phyloP scores from a whole-genome alignment of 352 stramenopile genomes.

The Phytophthora sp. region DNA sequence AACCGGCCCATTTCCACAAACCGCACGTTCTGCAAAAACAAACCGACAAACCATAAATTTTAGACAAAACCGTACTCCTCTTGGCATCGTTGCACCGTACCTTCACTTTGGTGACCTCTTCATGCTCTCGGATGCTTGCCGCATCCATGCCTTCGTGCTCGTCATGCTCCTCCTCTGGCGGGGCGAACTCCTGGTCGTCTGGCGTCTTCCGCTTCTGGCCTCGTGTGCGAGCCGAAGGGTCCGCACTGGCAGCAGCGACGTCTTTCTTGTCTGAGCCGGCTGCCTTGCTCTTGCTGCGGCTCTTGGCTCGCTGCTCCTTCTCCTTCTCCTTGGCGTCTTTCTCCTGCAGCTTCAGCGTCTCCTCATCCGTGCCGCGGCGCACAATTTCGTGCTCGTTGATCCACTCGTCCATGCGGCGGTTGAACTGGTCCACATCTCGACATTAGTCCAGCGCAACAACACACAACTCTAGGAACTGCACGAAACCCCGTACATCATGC shows the following conservation, averaged over 20 bases:
- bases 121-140: constrained; percentile 96
- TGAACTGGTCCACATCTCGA: constrained; percentile 53
- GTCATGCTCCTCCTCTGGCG: constrained; percentile 92
- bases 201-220: constrained; percentile 81
- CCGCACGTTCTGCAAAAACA: constrained; percentile 91
- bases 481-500: constrained; percentile 75
- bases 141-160: constrained; percentile 99
- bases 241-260: constrained; percentile 5
- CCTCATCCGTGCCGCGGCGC: constrained; percentile 73
- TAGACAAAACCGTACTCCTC: constrained; percentile 19
- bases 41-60: neutral
- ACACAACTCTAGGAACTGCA: too few relatives aligned
- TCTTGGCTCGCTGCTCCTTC: constrained; percentile 63
- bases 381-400: constrained; percentile 87
- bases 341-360: constrained; percentile 73
- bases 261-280: constrained; percentile 19
- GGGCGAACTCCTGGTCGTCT: constrained; percentile 77
- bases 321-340: constrained; percentile 82
- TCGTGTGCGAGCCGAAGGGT: constrained; percentile 53
- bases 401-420: constrained; percentile 90
- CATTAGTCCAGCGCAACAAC: too few relatives aligned
- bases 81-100: constrained; percentile 17
- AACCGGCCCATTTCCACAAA: constrained; percentile 94
- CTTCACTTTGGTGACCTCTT: constrained; percentile 98
- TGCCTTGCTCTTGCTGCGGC: constrained; percentile 37